Evolutionary conservation across 306 rosid genomes (phyloP), one percentile per base, ranked within the genome.

Genomic region (Malus fusca): DNA sequence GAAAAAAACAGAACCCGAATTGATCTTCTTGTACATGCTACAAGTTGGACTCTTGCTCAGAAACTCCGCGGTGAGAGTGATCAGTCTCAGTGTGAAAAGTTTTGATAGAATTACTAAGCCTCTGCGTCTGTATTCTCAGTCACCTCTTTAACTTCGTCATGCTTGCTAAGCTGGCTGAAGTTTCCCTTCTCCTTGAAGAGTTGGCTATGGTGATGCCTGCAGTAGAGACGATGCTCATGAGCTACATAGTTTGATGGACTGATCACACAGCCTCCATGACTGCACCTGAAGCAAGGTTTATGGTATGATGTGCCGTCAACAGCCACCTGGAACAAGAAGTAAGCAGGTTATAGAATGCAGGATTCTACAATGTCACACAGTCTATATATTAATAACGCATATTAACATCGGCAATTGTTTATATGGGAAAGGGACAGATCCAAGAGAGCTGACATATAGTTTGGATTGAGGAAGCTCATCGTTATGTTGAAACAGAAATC

Each of bases 171-270:
- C 82, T 92, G 92, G 85, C 92, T 96, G 88, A 92, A 96, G 85
- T 92, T 87, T 8, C 99, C 99, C 82, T 92, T 96, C 72, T 85
- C 88, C 86, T 84, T 96, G 88, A 92, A 96, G 76, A 96, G 92
- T 77, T 96, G 99, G 82, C 82, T 84, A 63, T 92, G 97, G 83
- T 96, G 99, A 66, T 92, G 98, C 87, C 82, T 92, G 55, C 99
- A 96, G 73, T 96, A 96, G 40, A 96, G 86, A 73, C 80, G 89
- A 53, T 90, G 96, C 78, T 96, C 97, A 25, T 92, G 99, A 5
- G 99, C 92, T 43, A 92, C 87, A 74, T 92, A 96, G 80, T 88
- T 96, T 73, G 99, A 96, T 58, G 97, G 98, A 80, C 93, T 92
- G 25, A 96, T 92, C 60, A 90, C 79, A 77, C 99, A 92, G 23